These are phyloP conservation scores for Helicocarpus griseus DNA, from an alignment of 2,329 filamentous ascomycete species.

Conservation along the genomic window DNA sequence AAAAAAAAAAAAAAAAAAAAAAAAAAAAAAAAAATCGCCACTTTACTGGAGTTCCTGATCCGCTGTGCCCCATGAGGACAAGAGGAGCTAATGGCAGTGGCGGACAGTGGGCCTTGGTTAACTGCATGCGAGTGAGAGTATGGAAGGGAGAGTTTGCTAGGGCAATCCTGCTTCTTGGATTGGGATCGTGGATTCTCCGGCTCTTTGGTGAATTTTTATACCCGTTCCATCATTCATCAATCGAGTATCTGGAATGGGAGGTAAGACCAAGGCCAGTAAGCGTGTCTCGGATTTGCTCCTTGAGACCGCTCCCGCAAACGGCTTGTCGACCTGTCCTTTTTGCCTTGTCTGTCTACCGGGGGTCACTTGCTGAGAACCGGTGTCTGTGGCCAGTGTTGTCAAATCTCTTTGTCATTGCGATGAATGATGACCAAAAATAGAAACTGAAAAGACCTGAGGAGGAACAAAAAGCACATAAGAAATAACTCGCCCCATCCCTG, in stretches of 20 bases:
- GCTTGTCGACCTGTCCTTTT: neutral
- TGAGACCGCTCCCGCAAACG: neutral
- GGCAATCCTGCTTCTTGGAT: neutral
- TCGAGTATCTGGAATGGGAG: neutral
- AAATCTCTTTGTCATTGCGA: conserved; percentile 2
- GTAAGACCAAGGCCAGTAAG: neutral
- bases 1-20: neutral
- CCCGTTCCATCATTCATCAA: neutral
- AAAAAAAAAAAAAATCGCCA: conserved; percentile 14
- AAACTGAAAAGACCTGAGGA: conserved; percentile 41
- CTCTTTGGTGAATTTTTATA: neutral
- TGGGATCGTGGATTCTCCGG: neutral
- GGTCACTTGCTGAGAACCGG: neutral
- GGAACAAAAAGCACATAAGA: conserved; percentile 9
- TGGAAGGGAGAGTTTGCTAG: neutral
- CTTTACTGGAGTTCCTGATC: conserved; percentile 32
- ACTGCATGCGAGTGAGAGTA: neutral
- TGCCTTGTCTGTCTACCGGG: neutral
- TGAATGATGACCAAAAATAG: conserved; percentile 30
- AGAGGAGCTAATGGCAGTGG: conserved; percentile 36
- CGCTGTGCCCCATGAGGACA: conserved; percentile 33
- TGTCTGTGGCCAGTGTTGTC: neutral
- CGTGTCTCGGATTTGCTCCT: no score
- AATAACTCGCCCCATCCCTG: neutral
- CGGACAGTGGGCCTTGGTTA: conserved; percentile 18